phyloP scores from a whole-genome alignment of 2,329 filamentous ascomycete genomes.

The Penicillium sp. region DNA sequence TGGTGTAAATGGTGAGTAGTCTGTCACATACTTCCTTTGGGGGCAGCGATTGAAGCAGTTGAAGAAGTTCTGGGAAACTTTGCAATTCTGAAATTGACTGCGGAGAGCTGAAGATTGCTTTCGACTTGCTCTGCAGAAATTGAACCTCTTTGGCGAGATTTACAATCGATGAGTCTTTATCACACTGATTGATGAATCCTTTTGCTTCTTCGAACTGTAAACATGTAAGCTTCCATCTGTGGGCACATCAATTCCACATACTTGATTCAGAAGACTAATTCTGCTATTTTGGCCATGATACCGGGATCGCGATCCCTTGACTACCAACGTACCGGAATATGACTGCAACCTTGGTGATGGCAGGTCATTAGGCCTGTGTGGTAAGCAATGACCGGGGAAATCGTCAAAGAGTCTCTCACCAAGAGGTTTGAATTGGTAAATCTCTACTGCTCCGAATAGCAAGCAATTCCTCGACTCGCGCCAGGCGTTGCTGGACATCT shows the following conservation, averaged over 20 bases:
- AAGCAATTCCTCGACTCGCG: constrained; percentile 19
- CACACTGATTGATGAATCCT: constrained; percentile 23
- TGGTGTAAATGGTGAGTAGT: constrained; percentile 18
- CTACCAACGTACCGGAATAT: constrained; percentile 18
- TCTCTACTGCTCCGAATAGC: constrained; percentile 4
- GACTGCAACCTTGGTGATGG: constrained; percentile 4
- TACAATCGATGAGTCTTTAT: constrained; percentile 15
- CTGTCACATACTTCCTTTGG: constrained; percentile 18
- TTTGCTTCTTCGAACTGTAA: constrained; percentile 24
- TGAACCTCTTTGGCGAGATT: constrained; percentile 26
- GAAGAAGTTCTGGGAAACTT: constrained; percentile 16
- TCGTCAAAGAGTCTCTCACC: background rate
- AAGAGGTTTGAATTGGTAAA: background rate
- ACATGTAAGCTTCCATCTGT: background rate
- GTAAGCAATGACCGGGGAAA: background rate
- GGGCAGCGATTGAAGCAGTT: constrained; percentile 15
- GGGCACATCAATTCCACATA: constrained; percentile 15
- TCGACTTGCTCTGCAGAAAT: constrained; percentile 24
- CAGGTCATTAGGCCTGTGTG: constrained; percentile 8
- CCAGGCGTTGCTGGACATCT: constrained; percentile 25
- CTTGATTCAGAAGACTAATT: constrained; percentile 6
- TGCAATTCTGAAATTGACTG: constrained; percentile 15
- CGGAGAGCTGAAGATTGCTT: constrained; percentile 12
- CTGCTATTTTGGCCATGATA: constrained; percentile 26
- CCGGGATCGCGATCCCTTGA: constrained; percentile 24